These are phyloP conservation scores for Tricholoma furcatifolium DNA, from an alignment of 768 basidiomycete genomes.

Conservation along the genomic window DNA sequence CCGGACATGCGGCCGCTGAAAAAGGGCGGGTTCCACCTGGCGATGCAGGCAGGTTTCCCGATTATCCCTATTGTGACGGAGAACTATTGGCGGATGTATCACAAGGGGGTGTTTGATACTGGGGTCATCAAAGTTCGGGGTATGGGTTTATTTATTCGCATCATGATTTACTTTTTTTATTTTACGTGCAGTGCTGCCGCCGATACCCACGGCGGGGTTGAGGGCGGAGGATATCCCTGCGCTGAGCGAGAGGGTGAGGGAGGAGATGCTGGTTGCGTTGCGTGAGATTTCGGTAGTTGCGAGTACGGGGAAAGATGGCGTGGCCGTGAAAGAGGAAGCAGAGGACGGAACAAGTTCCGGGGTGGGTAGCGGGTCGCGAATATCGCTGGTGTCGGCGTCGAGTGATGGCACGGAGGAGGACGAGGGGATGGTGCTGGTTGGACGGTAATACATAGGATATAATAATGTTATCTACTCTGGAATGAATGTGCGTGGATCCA, in stretches of 20 bases:
- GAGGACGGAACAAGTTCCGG: not conserved
- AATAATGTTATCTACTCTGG: not conserved
- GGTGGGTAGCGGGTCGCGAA: not conserved
- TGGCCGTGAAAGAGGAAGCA: conserved; percentile 4
- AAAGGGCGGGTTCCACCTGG: conserved; percentile 97
- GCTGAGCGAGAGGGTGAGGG: conserved; percentile 66
- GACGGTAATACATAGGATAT: conserved; percentile 30
- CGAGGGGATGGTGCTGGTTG: conserved; percentile 80
- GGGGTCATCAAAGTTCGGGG: conserved; percentile 84
- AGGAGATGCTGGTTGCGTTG: conserved; percentile 77
- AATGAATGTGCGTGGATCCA: conserved; percentile 2
- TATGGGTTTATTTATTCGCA: conserved; percentile 30
- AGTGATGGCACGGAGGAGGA: conserved; percentile 77
- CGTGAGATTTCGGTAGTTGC: conserved; percentile 69
- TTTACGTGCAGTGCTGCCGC: conserved; percentile 78
- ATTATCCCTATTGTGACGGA: conserved; percentile 91
- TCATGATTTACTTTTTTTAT: not conserved
- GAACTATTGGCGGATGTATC: conserved; percentile 90
- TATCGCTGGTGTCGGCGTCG: conserved; percentile 20
- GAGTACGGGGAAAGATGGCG: conserved; percentile 4
- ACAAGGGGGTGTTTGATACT: conserved; percentile 68
- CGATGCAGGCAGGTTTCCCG: conserved; percentile 86
- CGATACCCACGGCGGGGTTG: conserved; percentile 73
- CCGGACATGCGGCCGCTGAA: conserved; percentile 85
- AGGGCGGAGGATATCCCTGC: conserved; percentile 66